Evolutionary conservation across 805 yeast species (phyloP), one percentile per base, ranked within the genome.

Genomic region (Metschnikowia hibisci): DNA sequence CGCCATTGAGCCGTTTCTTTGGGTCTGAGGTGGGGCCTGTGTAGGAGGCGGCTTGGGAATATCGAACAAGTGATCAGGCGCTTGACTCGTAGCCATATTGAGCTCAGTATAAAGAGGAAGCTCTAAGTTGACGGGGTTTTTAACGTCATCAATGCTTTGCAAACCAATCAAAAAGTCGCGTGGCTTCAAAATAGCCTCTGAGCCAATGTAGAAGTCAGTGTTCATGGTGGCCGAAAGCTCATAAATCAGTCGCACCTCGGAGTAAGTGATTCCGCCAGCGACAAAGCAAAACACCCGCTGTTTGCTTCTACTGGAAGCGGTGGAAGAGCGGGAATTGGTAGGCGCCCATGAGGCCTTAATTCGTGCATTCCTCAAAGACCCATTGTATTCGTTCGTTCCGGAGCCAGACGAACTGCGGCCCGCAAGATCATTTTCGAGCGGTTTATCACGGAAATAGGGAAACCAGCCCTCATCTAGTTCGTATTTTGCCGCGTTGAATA

Each of bases 261-360:
- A 77, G 51, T 83, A 78, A 0, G 98, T 87, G 15, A 86, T 64
- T 7, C 98, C 99, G 16, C 99, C 99, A 2, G 95, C 84, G 22
- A 88, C 76, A 57, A 81, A 93, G 44, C 89, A 78, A 51, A 90
- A 77, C 6, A 90, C 70, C 39, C 93, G 70, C 57, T 87, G 96
- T 51, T 80, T 64, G 44, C 41, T 39, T 33, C 36, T 35, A 20
- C 39, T 25, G 10, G 43, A 23, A 13, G 47, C 40, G n/a, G 39
- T 33, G 8, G 46, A 26, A 16, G 63, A 55, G n/a, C 58, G 48
- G 6, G 53, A 40, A 26, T 43, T 36, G 9, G 47, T 25, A 2
- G 53, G 56, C 2, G 56, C 57, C 57, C 57, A 53, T 10, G 53
- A 48, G 4, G 57, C 57, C 32, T 52, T 52, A 23, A 52, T 45